Evolutionary conservation across 2,329 filamentous ascomycete genomes (phyloP).

Genomic region (Sarocladiaceae sp.): DNA sequence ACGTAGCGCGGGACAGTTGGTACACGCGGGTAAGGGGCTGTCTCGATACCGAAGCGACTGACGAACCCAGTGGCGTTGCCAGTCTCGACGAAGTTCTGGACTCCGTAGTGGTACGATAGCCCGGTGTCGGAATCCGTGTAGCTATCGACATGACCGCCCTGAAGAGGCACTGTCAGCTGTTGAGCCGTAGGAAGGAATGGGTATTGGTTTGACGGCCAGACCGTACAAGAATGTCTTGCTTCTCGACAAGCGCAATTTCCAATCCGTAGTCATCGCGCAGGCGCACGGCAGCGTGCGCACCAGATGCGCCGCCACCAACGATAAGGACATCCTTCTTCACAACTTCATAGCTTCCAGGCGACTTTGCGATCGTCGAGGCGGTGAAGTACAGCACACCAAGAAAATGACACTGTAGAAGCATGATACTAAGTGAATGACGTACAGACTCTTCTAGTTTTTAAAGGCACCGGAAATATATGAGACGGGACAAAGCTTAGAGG

Average conservation of each 20-base stretch:
- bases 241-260: constrained; percentile 30
- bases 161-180: no score
- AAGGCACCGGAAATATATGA: no score
- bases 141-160: constrained; percentile 47
- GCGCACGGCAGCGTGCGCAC: constrained; percentile 30
- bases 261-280: constrained; percentile 30
- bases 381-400: no score
- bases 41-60: constrained; percentile 33
- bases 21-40: constrained; percentile 15
- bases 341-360: no score
- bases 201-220: no score
- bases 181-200: not conserved
- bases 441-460: no score
- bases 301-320: constrained; percentile 32
- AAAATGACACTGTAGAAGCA: no score
- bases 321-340: constrained; percentile 28
- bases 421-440: no score
- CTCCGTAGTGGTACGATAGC: constrained; percentile 28
- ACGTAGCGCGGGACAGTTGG: constrained; percentile 26
- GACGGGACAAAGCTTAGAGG: no score
- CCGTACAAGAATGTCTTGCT: constrained; percentile 25
- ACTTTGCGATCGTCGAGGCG: no score
- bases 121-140: constrained; percentile 37
- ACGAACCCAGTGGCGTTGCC: constrained; percentile 39
- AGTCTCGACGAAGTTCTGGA: constrained; percentile 32